Conservation (phyloP, 345 rosid species). For the Diplotaxis tenuifolia region DNA sequence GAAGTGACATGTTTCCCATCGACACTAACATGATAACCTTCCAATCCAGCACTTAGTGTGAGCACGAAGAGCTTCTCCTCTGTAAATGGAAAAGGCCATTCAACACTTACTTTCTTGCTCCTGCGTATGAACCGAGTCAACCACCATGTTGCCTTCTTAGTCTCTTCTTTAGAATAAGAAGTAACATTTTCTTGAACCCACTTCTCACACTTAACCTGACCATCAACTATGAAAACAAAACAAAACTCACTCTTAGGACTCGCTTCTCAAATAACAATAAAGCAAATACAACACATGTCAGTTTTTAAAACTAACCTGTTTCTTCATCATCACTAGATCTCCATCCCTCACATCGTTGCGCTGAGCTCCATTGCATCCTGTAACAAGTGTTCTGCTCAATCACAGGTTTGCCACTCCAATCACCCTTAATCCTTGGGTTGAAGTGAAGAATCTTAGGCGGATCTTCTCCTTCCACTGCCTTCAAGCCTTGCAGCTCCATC, state of each 20-base stretch:
- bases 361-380: conserved; percentile 72
- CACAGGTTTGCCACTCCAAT: conserved; percentile 72
- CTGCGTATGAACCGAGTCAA: conserved; percentile 52
- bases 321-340: conserved; percentile 66
- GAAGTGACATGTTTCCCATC: conserved; percentile 79
- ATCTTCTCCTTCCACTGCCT: conserved; percentile 68
- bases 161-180: conserved; percentile 41
- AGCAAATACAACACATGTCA: neutral
- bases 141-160: conserved; percentile 70
- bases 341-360: conserved; percentile 71
- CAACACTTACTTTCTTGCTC: conserved; percentile 55
- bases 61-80: conserved; percentile 65
- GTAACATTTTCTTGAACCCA: conserved; percentile 55
- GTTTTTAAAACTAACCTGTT: conserved; percentile 45
- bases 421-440: conserved; percentile 77
- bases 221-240: conserved; percentile 52
- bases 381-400: conserved; percentile 85
- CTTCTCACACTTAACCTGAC: conserved; percentile 68
- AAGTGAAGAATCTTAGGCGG: conserved; percentile 77
- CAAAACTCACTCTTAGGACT: conserved; percentile 1
- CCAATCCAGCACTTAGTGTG: conserved; percentile 74
- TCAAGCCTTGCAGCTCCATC: conserved; percentile 69
- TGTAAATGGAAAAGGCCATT: conserved; percentile 71
- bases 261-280: neutral
- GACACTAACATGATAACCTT: conserved; percentile 70